Conservation (phyloP, 192 early-diverging fungal species). For the Backusella tarrabulga region DNA sequence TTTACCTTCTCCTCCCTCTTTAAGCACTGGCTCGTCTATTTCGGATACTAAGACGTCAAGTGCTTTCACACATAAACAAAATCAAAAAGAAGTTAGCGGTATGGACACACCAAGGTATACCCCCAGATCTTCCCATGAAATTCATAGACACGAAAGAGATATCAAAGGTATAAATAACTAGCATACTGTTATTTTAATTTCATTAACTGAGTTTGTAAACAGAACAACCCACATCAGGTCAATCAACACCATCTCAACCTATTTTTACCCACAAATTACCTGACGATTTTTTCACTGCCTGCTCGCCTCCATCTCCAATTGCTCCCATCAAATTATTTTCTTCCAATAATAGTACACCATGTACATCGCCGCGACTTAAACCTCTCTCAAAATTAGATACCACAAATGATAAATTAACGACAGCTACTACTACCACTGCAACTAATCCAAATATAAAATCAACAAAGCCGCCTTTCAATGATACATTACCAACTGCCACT, state of each 20-base stretch:
- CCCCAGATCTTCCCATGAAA: neutral
- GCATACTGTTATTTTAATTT: neutral
- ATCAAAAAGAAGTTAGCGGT: neutral
- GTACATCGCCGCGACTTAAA: constrained; percentile 1
- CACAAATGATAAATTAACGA: neutral
- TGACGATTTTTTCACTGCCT: constrained; percentile 5
- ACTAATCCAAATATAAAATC: neutral
- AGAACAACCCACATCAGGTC: neutral
- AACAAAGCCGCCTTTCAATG: neutral
- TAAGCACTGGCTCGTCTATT: neutral
- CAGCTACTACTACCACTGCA: neutral
- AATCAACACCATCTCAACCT: neutral
- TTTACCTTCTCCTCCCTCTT: neutral
- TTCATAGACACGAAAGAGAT: neutral
- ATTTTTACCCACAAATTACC: constrained; percentile 6
- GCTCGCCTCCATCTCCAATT: constrained; percentile 1
- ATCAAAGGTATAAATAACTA: neutral
- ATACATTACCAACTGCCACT: neutral
- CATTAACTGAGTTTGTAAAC: neutral
- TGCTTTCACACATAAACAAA: neutral
- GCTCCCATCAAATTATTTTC: neutral
- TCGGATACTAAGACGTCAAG: neutral
- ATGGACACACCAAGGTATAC: constrained; percentile 1
- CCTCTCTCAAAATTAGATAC: neutral
- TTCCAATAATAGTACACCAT: neutral